Conservation (phyloP, 805 yeast genomes). For the Lachancea cidri region DNA sequence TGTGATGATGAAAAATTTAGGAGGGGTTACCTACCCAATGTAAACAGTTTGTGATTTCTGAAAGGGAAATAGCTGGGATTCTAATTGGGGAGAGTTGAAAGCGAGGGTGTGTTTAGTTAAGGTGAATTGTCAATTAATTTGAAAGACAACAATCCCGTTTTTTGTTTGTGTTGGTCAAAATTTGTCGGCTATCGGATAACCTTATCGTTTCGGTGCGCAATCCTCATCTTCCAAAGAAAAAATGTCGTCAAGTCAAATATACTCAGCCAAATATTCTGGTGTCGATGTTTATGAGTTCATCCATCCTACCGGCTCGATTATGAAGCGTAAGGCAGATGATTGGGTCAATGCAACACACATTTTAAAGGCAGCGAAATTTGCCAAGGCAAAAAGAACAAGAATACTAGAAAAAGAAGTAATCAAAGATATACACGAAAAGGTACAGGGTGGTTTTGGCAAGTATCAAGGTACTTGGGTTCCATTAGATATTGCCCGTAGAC, state of each 20-base stretch:
- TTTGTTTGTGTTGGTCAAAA: neutral
- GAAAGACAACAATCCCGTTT: neutral
- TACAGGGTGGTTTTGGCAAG: slow-evolving; percentile 96
- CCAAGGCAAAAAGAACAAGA: slow-evolving; percentile 90
- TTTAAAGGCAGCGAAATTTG: slow-evolving; percentile 86
- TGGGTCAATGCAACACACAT: slow-evolving; percentile 96
- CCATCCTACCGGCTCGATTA: slow-evolving; percentile 63
- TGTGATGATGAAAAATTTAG: neutral
- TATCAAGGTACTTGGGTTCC: slow-evolving; percentile 99
- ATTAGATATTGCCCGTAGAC: slow-evolving; percentile 60
- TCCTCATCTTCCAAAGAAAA: neutral
- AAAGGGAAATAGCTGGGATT: neutral
- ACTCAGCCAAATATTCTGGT: slow-evolving; percentile 74
- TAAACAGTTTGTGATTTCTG: neutral
- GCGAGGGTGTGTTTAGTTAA: neutral
- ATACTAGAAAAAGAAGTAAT: slow-evolving; percentile 93
- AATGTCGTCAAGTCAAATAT: slow-evolving; percentile 38
- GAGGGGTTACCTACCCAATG: neutral
- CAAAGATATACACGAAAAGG: slow-evolving; percentile 81
- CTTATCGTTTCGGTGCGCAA: neutral
- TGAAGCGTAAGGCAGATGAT: slow-evolving; percentile 71
- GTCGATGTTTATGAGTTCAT: slow-evolving; percentile 79
- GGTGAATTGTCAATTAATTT: neutral
- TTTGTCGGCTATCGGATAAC: neutral
- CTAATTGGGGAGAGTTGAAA: neutral